phyloP scores from a whole-genome alignment of 306 rosid genomes.

The Prunus dulcis region DNA sequence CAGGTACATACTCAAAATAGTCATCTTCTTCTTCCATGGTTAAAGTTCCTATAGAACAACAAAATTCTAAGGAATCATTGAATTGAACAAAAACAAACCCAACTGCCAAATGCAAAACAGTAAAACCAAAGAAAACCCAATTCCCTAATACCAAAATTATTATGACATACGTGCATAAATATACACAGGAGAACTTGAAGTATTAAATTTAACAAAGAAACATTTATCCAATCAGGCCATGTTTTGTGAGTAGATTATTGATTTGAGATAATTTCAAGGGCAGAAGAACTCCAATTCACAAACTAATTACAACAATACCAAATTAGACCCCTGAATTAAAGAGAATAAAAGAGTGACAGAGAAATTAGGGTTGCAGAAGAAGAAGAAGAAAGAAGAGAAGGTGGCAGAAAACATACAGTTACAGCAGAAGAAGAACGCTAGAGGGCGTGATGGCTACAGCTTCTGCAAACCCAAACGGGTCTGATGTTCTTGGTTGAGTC shows the following conservation, averaged over 20 bases:
- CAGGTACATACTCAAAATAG: constrained; percentile 78
- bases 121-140: neutral
- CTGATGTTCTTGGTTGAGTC: neutral
- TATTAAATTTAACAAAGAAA: neutral
- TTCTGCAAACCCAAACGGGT: neutral
- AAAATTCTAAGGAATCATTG: neutral
- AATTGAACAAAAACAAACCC: neutral
- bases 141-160: neutral
- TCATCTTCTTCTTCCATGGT: constrained; percentile 72
- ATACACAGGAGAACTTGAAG: neutral
- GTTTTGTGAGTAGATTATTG: neutral
- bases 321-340: neutral
- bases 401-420: neutral
- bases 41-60: neutral
- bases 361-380: neutral
- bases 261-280: neutral
- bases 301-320: neutral
- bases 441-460: neutral
- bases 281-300: neutral
- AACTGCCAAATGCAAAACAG: neutral
- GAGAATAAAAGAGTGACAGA: neutral
- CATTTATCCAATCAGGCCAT: neutral
- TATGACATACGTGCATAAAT: neutral
- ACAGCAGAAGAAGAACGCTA: neutral
- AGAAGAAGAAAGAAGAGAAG: neutral